A percentile compares a stretch with the other conserved stretches of the same genome.
Conservation (phyloP, 495 filamentous ascomycete species). For the Hapsidospora chrysogenum region DNA sequence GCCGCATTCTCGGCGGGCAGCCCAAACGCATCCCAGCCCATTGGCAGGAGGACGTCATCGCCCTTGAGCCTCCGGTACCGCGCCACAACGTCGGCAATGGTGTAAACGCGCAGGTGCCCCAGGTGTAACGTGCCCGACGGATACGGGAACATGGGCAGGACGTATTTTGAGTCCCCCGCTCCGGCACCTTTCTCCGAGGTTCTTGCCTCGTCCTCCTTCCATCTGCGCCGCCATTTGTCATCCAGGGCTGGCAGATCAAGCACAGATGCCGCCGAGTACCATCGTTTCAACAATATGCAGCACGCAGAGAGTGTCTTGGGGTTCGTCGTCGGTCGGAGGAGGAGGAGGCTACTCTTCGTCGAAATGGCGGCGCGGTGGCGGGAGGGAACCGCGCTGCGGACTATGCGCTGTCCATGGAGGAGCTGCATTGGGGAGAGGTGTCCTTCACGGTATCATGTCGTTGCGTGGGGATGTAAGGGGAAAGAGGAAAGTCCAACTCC, state of each 20-base stretch:
- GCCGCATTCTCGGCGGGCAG: conserved; percentile 86
- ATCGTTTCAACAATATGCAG: too few relatives aligned
- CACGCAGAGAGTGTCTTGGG: too few relatives aligned
- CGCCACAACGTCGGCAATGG: conserved; percentile 72
- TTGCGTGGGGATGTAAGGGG: too few relatives aligned
- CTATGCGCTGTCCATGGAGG: conserved; percentile 13
- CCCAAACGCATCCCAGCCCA: conserved; percentile 91
- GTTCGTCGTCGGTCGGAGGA: too few relatives aligned
- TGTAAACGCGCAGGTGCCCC: conserved; percentile 78
- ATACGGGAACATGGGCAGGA: conserved; percentile 88
- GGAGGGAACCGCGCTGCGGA: too few relatives aligned
- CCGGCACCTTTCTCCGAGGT: conserved; percentile 1
- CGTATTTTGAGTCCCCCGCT: conserved; percentile 32
- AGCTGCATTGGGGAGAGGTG: conserved; percentile 15
- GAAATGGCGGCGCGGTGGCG: too few relatives aligned
- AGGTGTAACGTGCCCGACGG: conserved; percentile 82
- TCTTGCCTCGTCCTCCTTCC: conserved; percentile 26
- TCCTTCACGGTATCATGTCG: too few relatives aligned
- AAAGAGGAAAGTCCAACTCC: too few relatives aligned
- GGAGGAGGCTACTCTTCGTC: too few relatives aligned
- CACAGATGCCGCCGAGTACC: too few relatives aligned
- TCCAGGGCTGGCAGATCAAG: conserved; percentile 53
- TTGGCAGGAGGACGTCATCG: conserved; percentile 62
- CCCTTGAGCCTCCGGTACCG: conserved; percentile 65
- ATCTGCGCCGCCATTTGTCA: conserved; percentile 49